Conservation (phyloP, 108 stramenopile genomes). For the Craspedostauros australis region DNA sequence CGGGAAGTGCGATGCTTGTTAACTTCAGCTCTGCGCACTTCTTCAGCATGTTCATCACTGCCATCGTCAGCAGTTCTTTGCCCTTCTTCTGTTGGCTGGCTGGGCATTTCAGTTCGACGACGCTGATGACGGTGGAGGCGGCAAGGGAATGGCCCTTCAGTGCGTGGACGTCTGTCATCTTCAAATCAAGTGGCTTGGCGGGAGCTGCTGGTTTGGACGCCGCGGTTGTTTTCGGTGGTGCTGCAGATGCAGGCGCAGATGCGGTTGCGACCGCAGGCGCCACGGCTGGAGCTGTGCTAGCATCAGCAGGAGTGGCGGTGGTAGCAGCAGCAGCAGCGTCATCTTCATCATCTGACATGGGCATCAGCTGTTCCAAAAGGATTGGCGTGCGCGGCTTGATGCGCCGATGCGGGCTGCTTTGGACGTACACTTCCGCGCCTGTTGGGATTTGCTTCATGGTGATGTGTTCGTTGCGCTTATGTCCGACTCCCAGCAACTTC, state of each 20-base stretch:
- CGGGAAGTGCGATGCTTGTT: neutral
- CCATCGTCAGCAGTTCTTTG: neutral
- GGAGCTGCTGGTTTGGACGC: too few species aligned
- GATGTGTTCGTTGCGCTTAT: neutral
- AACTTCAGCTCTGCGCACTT: neutral
- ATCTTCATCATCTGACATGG: too few species aligned
- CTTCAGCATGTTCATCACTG: neutral
- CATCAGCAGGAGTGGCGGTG: too few species aligned
- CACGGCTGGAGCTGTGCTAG: too few species aligned
- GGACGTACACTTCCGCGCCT: constrained; percentile 1
- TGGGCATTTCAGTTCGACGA: neutral
- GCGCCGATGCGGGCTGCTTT: neutral
- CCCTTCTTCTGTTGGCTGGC: neutral
- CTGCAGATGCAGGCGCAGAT: neutral
- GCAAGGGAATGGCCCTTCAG: neutral
- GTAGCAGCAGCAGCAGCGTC: too few species aligned
- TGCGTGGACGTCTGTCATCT: neutral
- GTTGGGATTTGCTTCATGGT: neutral
- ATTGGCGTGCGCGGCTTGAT: neutral
- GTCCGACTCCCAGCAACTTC: neutral
- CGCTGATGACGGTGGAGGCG: neutral
- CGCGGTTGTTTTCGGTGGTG: neutral
- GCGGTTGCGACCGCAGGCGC: neutral
- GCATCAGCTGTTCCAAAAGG: too few species aligned
- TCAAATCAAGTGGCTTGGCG: too few species aligned